Conservation (phyloP, 139 green algal genomes). For the Tetraselmis chui region DNA sequence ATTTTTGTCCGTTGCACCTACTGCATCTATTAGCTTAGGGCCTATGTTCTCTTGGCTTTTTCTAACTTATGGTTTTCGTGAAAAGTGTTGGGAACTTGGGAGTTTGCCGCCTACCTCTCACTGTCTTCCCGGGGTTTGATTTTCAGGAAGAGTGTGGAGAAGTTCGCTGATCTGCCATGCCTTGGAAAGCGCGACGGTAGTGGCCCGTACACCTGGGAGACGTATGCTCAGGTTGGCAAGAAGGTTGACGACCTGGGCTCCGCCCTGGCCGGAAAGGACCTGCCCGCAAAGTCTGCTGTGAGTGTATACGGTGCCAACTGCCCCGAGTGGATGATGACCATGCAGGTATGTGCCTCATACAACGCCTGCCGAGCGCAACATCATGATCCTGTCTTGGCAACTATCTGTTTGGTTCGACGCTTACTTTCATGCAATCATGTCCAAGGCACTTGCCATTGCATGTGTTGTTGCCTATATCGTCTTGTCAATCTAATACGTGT, state of each 20-base stretch:
- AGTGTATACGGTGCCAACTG: slow-evolving; percentile 80
- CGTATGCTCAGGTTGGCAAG: slow-evolving; percentile 33
- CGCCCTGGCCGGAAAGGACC: slow-evolving; percentile 31
- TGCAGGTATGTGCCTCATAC: too few relatives aligned
- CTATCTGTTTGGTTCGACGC: too few relatives aligned
- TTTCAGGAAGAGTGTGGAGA: slow-evolving; percentile 51
- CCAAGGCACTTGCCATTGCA: too few relatives aligned
- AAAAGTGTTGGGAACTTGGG: not conserved
- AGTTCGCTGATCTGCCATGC: slow-evolving; percentile 38
- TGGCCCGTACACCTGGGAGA: slow-evolving; percentile 38
- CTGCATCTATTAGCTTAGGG: too few relatives aligned
- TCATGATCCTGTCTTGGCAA: too few relatives aligned
- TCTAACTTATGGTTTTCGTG: too few relatives aligned
- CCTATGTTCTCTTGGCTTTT: too few relatives aligned
- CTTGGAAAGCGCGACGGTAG: slow-evolving; percentile 36
- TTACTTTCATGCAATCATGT: too few relatives aligned
- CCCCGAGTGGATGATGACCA: slow-evolving; percentile 87
- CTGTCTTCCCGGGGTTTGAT: slow-evolving; percentile 10
- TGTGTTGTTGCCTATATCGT: slow-evolving; percentile 1
- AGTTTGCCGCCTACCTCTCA: not conserved
- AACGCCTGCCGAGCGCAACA: too few relatives aligned
- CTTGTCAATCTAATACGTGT: not conserved
- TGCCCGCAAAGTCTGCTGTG: slow-evolving; percentile 25
- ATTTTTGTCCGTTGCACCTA: too few relatives aligned
- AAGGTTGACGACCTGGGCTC: slow-evolving; percentile 27